A percentile compares a stretch with the other conserved stretches of the same genome.
These are phyloP conservation scores for Tetracentron sinense DNA, from an alignment of 164 flowering plant species.

Conservation along the genomic window DNA sequence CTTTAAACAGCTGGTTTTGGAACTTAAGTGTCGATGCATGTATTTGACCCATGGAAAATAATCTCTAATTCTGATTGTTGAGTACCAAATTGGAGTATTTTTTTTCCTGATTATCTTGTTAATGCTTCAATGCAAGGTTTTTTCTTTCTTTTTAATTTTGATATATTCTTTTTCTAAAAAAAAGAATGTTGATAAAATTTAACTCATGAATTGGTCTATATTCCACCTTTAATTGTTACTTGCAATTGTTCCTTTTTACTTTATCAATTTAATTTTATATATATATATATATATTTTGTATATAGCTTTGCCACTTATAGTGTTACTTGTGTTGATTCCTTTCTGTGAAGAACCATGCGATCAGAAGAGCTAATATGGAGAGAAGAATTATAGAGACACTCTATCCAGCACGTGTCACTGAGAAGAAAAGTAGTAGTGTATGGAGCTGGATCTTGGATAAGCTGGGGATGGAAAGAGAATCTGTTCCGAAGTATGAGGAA, in stretches of 20 bases:
- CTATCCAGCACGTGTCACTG: conserved; percentile 36
- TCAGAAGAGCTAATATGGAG: conserved; percentile 81
- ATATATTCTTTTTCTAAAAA: too few species aligned
- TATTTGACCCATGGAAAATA: too few species aligned
- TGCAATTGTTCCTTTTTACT: not conserved
- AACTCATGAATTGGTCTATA: not conserved
- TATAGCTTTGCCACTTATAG: not conserved
- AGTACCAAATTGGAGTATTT: too few species aligned
- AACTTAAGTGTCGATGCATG: too few species aligned
- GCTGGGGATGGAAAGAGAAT: conserved; percentile 44
- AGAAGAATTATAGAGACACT: conserved; percentile 70
- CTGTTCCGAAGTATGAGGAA: conserved; percentile 30
- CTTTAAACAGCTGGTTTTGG: too few species aligned
- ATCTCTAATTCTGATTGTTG: too few species aligned
- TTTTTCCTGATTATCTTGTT: too few species aligned
- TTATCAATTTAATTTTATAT: not conserved
- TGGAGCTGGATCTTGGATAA: conserved; percentile 73
- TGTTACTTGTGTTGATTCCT: conserved; percentile 9
- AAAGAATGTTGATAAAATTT: too few species aligned
- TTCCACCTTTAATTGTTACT: not conserved
- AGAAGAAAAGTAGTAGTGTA: conserved; percentile 33
- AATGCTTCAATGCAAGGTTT: too few species aligned
- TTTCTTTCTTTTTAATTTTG: too few species aligned
- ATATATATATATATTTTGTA: not conserved
- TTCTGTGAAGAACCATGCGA: conserved; percentile 74